These are phyloP conservation scores for Apodospora peruviana DNA, from an alignment of 495 filamentous ascomycete species.

Conservation along the genomic window DNA sequence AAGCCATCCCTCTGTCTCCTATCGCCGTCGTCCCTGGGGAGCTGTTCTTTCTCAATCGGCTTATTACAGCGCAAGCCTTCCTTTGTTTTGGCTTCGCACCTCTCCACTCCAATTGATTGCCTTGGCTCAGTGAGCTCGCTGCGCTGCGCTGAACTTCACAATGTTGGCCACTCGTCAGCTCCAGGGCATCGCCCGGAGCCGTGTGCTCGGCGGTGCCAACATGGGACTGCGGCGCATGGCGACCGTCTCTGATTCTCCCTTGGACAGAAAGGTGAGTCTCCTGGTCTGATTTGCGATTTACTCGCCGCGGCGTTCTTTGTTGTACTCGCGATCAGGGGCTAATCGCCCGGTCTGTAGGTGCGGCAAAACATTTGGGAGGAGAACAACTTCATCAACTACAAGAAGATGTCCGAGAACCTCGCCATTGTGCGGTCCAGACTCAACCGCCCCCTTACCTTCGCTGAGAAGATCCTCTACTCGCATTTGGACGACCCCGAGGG, in stretches of 20 bases:
- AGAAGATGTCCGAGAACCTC: constrained; percentile 98
- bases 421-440: constrained; percentile 79
- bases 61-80: constrained; percentile 14
- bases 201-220: constrained; percentile 37
- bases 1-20: constrained; percentile 8
- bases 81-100: constrained; percentile 17
- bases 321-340: background rate
- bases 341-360: constrained; percentile 27
- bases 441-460: constrained; percentile 88
- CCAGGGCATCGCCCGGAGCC: constrained; percentile 47
- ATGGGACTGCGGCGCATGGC: constrained; percentile 51
- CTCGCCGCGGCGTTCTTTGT: background rate
- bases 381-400: constrained; percentile 58
- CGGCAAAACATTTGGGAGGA: constrained; percentile 54
- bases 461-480: constrained; percentile 98
- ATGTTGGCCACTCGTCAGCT: constrained; percentile 54
- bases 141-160: constrained; percentile 29
- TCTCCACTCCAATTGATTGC: constrained; percentile 32
- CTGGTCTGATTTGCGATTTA: background rate
- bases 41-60: constrained; percentile 5
- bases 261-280: constrained; percentile 48
- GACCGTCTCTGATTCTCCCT: constrained; percentile 44
- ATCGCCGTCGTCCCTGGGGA: constrained; percentile 14
- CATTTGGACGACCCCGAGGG: constrained; percentile 96
- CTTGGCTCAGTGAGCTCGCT: constrained; percentile 4